Evolutionary conservation across 2,329 filamentous ascomycete genomes (phyloP).

Genomic region (Aspergillus calidoustus): DNA sequence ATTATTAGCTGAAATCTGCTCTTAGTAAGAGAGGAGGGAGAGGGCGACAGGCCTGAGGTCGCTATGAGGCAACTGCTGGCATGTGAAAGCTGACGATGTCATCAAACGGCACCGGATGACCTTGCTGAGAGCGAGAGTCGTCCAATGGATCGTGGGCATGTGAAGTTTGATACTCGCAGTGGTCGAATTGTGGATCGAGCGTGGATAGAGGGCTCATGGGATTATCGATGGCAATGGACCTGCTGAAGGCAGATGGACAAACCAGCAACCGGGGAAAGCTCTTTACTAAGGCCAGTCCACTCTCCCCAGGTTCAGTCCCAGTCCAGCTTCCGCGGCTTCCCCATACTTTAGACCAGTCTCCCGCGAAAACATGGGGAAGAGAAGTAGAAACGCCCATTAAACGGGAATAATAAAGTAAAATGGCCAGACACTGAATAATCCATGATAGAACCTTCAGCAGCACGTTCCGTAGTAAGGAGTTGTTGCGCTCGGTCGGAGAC

Average conservation of each 20-base stretch:
- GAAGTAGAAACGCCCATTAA: neutral
- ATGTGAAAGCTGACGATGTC: slow-evolving; percentile 18
- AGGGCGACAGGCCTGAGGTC: slow-evolving; percentile 5
- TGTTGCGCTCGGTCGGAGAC: slow-evolving; percentile 6
- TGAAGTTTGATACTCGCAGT: slow-evolving; percentile 14
- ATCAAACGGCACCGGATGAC: slow-evolving; percentile 13
- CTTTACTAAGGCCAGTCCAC: slow-evolving; percentile 23
- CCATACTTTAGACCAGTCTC: slow-evolving; percentile 5
- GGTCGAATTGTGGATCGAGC: neutral
- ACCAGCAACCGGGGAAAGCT: slow-evolving; percentile 21
- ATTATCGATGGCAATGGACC: neutral
- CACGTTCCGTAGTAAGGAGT: neutral
- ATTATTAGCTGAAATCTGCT: neutral
- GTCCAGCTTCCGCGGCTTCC: neutral
- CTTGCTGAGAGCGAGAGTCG: neutral
- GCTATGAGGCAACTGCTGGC: slow-evolving; percentile 4
- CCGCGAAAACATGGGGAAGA: neutral
- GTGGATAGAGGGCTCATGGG: neutral
- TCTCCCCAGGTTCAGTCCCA: slow-evolving; percentile 6
- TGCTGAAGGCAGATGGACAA: slow-evolving; percentile 20
- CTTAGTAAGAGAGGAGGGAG: neutral
- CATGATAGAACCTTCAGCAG: neutral
- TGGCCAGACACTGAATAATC: neutral
- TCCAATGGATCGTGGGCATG: slow-evolving; percentile 17
- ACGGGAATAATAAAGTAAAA: neutral